Evolutionary conservation across 2,329 filamentous ascomycete species (phyloP).

Genomic region (Colletotrichum tropicale): DNA sequence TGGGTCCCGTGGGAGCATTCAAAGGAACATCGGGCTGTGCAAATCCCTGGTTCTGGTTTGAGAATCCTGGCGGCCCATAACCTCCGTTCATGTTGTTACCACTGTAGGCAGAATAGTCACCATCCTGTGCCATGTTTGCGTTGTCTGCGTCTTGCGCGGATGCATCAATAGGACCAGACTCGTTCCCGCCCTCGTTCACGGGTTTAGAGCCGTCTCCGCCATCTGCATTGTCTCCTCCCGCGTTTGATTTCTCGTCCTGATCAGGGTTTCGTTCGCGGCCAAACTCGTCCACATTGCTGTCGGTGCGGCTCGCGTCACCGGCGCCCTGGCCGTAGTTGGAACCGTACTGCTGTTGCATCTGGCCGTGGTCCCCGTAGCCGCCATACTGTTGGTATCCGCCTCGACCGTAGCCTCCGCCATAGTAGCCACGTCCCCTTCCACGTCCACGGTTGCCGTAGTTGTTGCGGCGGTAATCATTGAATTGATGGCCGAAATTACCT

Average conservation of each 20-base stretch:
- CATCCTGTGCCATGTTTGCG: constrained; percentile 19
- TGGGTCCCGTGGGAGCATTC: constrained; percentile 88
- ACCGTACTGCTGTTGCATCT: constrained; percentile 20
- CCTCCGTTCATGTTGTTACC: constrained; percentile 30
- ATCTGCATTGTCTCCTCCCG: neutral
- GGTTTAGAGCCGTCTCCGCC: constrained; percentile 5
- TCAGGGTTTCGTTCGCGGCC: constrained; percentile 33
- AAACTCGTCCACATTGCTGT: constrained; percentile 42
- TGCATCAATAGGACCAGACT: constrained; percentile 25
- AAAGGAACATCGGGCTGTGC: constrained; percentile 52
- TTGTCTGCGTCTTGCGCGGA: constrained; percentile 29
- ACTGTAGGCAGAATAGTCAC: constrained; percentile 27
- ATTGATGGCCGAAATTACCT: constrained; percentile 83
- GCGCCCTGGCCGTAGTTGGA: constrained; percentile 21
- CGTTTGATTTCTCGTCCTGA: constrained; percentile 5
- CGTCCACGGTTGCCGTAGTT: constrained; percentile 71
- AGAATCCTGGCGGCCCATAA: constrained; percentile 13
- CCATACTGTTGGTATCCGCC: constrained; percentile 56
- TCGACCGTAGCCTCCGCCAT: constrained; percentile 57
- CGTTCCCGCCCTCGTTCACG: constrained; percentile 23
- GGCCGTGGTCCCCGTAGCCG: constrained; percentile 40
- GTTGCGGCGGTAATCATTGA: constrained; percentile 78
- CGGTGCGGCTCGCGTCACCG: constrained; percentile 22
- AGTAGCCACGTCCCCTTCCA: constrained; percentile 69
- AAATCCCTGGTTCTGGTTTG: constrained; percentile 26